Evolutionary conservation across 148 eudicot species (phyloP), one percentile per base, ranked within the genome.

Genomic region (Fagopyrum esculentum): DNA sequence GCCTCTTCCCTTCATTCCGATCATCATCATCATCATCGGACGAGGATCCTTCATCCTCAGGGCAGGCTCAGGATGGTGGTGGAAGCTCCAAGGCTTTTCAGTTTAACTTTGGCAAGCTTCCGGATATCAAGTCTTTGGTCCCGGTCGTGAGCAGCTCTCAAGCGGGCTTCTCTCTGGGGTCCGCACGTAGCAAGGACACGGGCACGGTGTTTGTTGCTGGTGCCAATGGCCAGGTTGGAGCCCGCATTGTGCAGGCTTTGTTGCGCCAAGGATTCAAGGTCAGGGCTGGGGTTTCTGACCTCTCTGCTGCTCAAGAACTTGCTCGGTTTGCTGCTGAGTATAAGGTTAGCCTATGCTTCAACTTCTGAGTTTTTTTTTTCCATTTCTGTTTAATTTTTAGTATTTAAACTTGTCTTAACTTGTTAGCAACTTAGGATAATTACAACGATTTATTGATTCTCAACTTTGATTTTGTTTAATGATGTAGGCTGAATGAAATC

Each of bases 151-250:
- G 81, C 5, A 81, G 70, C 9, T 75, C 90, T 1, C 63, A 89
- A 1, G 69, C 83, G 13, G 55, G 55, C 5, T 19, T 60, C 66
- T 17, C 30, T 77, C 85, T 85, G 16, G 85, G 81, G 35, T 75
- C 60, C 44, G 68, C 76, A 59, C 84, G 91, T 70, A 83, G 88
- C 26, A 95, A 95, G 69, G 98, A 95, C 54, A 76, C 92, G 1
- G 90, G 88, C 4, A 95, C 97, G 4, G 99, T 95, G 74, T 95
- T 89, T 69, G 99, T 95, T 2, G 97, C 96, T 2, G 99, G 99
- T 0, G 99, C 90, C 1, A 81, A 87, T 6, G 99, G 99, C 26
- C 93, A 81, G 75, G 84, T 90, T 0, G 99, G 99, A 0, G 78
- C 80, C 17, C 87, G 97, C 71, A 87, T 95, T 79, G 84, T 89